A percentile compares a stretch with the other conserved stretches of the same genome.
phyloP scores from a whole-genome alignment of 495 filamentous ascomycete genomes.

The Tuber melanosporum region DNA sequence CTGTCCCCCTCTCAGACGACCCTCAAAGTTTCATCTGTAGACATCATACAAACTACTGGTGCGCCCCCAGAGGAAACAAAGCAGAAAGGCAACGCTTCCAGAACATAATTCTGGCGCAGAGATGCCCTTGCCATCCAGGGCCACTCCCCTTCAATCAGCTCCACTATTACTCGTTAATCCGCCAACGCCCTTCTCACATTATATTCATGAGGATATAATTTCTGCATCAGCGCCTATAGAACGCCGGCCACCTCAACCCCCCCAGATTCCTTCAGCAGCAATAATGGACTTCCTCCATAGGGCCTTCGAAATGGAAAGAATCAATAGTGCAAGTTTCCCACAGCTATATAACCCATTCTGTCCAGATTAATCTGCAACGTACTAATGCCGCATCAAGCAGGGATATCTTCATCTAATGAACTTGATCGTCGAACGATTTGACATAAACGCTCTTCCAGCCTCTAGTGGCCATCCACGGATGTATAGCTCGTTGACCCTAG shows the following conservation, averaged over 20 bases:
- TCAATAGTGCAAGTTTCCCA: slow-evolving; percentile 16
- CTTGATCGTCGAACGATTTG: slow-evolving; percentile 17
- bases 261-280: neutral
- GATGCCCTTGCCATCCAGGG: neutral
- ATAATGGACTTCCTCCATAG: neutral
- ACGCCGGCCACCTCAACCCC: neutral
- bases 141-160: neutral
- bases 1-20: neutral
- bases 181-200: neutral
- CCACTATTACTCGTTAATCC: neutral
- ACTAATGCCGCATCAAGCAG: slow-evolving; percentile 5
- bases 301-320: slow-evolving; percentile 4
- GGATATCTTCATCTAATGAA: slow-evolving; percentile 23
- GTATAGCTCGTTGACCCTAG: neutral
- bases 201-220: neutral
- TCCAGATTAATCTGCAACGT: slow-evolving; percentile 6
- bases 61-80: neutral
- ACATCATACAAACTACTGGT: neutral
- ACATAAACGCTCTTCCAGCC: slow-evolving; percentile 16
- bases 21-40: neutral
- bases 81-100: neutral
- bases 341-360: neutral
- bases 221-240: neutral
- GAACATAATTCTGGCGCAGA: neutral
- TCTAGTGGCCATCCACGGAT: slow-evolving; percentile 7